Percentiles rank a stretch among this genome's conserved stretches.
These are phyloP conservation scores for Spiraea crenata DNA, from an alignment of 331 rosid species.

Conservation along the genomic window DNA sequence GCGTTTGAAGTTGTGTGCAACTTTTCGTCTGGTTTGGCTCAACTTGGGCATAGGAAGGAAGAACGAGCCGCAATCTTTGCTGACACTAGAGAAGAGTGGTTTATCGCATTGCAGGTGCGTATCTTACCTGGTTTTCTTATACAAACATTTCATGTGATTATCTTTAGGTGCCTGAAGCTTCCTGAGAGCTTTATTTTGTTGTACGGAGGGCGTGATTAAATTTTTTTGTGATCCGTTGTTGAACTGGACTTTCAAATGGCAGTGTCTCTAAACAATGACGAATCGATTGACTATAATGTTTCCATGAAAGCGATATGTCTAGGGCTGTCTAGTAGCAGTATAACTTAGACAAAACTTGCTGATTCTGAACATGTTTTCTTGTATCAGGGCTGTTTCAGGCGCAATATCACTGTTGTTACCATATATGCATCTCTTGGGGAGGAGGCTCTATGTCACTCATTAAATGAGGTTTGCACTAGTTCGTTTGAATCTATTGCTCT, in stretches of 20 bases:
- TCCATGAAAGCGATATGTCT: neutral
- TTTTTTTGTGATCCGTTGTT: neutral
- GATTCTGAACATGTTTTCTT: slow-evolving; percentile 8
- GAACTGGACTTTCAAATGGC: neutral
- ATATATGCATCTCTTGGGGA: slow-evolving; percentile 91
- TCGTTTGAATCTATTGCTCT: neutral
- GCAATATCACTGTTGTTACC: slow-evolving; percentile 91
- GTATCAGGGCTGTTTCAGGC: slow-evolving; percentile 83
- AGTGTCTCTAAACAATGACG: neutral
- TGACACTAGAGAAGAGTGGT: slow-evolving; percentile 84
- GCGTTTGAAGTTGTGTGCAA: slow-evolving; percentile 56
- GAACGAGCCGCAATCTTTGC: slow-evolving; percentile 84
- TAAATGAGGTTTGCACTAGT: slow-evolving; percentile 67
- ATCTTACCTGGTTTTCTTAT: slow-evolving; percentile 12
- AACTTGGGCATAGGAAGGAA: slow-evolving; percentile 55
- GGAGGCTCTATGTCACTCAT: slow-evolving; percentile 87
- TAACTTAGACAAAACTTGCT: slow-evolving; percentile 1
- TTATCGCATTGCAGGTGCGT: slow-evolving; percentile 84
- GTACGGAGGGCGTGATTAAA: slow-evolving; percentile 7
- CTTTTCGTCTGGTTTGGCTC: slow-evolving; percentile 71
- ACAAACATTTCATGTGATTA: neutral
- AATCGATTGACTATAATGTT: neutral
- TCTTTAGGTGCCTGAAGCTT: neutral
- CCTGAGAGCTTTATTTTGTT: neutral
- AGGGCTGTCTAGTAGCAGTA: neutral